phyloP scores from a whole-genome alignment of 1,284 basidiomycete genomes.

The Ganoderma sp. region DNA sequence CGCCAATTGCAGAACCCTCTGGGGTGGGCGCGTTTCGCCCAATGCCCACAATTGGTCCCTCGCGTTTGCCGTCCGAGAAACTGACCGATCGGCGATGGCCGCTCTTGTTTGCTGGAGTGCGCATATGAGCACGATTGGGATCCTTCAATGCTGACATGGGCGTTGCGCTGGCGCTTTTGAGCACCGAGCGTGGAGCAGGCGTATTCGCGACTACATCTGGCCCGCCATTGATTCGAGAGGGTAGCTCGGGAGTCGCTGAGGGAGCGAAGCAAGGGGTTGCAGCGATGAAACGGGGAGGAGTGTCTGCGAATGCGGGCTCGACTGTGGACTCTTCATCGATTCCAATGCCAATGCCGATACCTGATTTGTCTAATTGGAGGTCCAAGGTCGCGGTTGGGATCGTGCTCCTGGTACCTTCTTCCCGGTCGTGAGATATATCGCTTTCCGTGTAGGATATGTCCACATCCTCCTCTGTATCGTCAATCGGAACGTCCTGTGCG shows the following conservation, averaged over 20 bases:
- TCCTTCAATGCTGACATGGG: constrained; percentile 62
- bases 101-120: constrained; percentile 56
- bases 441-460: constrained; percentile 32
- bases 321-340: constrained; percentile 16
- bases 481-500: constrained; percentile 40
- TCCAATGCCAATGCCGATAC: constrained; percentile 7
- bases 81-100: constrained; percentile 83
- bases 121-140: constrained; percentile 49
- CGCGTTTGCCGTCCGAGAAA: constrained; percentile 89
- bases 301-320: constrained; percentile 32
- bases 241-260: constrained; percentile 32
- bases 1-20: constrained; percentile 46
- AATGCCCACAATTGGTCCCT: constrained; percentile 81
- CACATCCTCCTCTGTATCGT: constrained; percentile 21
- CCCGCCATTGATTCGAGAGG: constrained; percentile 23
- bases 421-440: constrained; percentile 30
- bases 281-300: constrained; percentile 27
- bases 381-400: constrained; percentile 29
- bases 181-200: constrained; percentile 57
- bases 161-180: constrained; percentile 59
- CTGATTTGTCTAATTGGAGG: constrained; percentile 20
- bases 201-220: constrained; percentile 36
- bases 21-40: constrained; percentile 43
- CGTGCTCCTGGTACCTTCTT: constrained; percentile 29
- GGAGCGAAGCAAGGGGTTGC: constrained; percentile 16